phyloP scores from a whole-genome alignment of 176 grass and related monocot genomes.

The Carex littledalei region DNA sequence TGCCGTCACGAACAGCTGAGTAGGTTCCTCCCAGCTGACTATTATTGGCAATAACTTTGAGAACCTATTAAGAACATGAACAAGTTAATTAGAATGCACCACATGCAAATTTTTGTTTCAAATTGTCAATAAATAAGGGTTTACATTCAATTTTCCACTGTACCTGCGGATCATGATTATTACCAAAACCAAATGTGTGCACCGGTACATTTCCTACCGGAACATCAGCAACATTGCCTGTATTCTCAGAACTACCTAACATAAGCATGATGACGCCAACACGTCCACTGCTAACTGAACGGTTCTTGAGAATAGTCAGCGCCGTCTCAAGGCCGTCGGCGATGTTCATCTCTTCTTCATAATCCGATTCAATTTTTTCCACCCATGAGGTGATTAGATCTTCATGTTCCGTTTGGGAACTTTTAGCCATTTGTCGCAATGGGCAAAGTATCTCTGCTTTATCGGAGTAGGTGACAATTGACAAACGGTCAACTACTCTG shows the following conservation, averaged over 20 bases:
- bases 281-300: neutral
- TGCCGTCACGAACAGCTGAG: conserved; percentile 6
- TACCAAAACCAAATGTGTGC: conserved; percentile 42
- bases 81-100: neutral
- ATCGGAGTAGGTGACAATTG: conserved; percentile 13
- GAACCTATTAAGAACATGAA: conserved; percentile 2
- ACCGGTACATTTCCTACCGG: neutral
- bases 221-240: neutral
- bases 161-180: neutral
- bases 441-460: neutral
- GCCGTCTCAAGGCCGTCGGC: neutral
- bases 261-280: conserved; percentile 24
- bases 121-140: neutral
- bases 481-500: conserved; percentile 15
- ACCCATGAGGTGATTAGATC: no score
- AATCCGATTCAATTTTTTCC: no score
- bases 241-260: conserved; percentile 2
- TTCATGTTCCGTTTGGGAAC: no score
- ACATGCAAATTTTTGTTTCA: neutral
- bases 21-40: conserved; percentile 30
- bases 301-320: neutral
- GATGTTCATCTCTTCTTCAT: neutral
- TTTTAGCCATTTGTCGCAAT: conserved; percentile 7
- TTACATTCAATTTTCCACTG: neutral
- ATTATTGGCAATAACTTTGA: conserved; percentile 9